Percentiles rank a stretch among this genome's conserved stretches.
These are phyloP conservation scores for Rhodotorula sp. DNA, from an alignment of 1,284 basidiomycete genomes.

Conservation along the genomic window DNA sequence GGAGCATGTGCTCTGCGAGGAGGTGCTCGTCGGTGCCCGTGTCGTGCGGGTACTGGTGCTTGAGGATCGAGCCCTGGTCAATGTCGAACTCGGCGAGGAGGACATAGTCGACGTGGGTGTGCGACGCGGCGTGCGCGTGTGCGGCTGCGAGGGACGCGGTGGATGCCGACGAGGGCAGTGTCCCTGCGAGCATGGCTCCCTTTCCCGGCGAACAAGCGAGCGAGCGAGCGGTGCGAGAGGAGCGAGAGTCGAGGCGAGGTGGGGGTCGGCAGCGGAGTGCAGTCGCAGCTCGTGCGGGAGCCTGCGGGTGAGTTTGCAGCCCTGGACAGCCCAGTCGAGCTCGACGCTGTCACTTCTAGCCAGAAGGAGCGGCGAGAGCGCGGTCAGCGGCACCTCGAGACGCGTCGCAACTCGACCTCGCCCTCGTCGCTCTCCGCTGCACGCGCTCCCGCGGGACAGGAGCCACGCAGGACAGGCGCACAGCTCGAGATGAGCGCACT, in stretches of 20 bases:
- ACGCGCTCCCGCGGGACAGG: not conserved
- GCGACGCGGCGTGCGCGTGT: not conserved
- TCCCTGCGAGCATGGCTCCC: not conserved
- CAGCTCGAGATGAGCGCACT: not conserved
- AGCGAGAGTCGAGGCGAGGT: not conserved
- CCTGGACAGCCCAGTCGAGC: too few species aligned
- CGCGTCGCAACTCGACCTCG: not conserved
- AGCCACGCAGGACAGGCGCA: not conserved
- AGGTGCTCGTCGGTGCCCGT: constrained; percentile 87
- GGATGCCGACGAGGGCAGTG: not conserved
- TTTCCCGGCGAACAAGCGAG: not conserved
- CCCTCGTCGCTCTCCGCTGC: not conserved
- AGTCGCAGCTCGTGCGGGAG: too few species aligned
- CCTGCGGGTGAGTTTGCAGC: too few species aligned
- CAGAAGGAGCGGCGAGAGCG: too few species aligned
- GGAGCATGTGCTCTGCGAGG: constrained; percentile 95
- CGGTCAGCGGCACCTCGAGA: too few species aligned
- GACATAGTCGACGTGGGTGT: constrained; percentile 69
- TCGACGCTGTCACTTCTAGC: too few species aligned
- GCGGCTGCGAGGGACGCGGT: not conserved
- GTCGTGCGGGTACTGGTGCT: constrained; percentile 90
- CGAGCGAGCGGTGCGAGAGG: not conserved
- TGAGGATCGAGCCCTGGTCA: constrained; percentile 81
- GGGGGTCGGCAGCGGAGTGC: too few species aligned
- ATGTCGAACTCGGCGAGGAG: constrained; percentile 95